Percentiles rank a stretch among this genome's conserved stretches.
phyloP scores from a whole-genome alignment of 169 alveolate genomes.

The Eimeria maxima region DNA sequence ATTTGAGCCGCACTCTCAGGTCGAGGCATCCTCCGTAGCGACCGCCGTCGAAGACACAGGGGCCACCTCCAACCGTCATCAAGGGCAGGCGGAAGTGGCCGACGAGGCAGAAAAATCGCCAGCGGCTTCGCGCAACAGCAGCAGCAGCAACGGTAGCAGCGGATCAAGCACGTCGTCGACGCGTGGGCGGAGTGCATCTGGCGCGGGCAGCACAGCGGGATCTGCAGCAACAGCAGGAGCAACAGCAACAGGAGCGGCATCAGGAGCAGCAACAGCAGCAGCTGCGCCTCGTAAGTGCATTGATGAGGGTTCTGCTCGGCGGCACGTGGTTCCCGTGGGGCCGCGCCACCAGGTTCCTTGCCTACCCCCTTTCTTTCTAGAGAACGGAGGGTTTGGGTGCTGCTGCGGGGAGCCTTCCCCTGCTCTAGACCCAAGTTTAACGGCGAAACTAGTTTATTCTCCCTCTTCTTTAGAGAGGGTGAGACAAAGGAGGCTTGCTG shows the following conservation, averaged over 20 bases:
- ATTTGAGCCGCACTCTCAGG: background rate
- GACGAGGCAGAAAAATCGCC: background rate
- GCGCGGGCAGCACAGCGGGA: background rate
- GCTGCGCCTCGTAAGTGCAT: constrained; percentile 44
- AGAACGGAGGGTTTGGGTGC: constrained; percentile 76
- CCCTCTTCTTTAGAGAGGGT: constrained; percentile 91
- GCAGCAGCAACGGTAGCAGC: constrained; percentile 61
- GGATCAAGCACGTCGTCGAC: constrained; percentile 6
- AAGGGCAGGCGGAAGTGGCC: background rate
- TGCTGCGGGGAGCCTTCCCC: constrained; percentile 31
- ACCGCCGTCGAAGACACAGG: constrained; percentile 26
- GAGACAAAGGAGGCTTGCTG: constrained; percentile 86
- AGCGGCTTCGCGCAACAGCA: constrained; percentile 55
- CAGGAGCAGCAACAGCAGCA: constrained; percentile 19
- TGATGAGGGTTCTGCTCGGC: constrained; percentile 80
- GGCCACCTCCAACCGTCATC: constrained; percentile 6
- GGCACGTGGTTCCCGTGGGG: constrained; percentile 89
- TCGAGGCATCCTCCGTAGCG: background rate
- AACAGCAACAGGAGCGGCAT: background rate
- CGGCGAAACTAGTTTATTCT: constrained; percentile 91
- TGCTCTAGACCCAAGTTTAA: constrained; percentile 80
- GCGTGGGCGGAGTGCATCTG: constrained; percentile 23
- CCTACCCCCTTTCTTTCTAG: constrained; percentile 91
- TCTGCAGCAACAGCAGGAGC: constrained; percentile 37
- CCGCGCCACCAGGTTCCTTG: constrained; percentile 92